Base-by-base conservation (phyloP, 805 yeast species). In the Wickerhamiella azymoides region DNA sequence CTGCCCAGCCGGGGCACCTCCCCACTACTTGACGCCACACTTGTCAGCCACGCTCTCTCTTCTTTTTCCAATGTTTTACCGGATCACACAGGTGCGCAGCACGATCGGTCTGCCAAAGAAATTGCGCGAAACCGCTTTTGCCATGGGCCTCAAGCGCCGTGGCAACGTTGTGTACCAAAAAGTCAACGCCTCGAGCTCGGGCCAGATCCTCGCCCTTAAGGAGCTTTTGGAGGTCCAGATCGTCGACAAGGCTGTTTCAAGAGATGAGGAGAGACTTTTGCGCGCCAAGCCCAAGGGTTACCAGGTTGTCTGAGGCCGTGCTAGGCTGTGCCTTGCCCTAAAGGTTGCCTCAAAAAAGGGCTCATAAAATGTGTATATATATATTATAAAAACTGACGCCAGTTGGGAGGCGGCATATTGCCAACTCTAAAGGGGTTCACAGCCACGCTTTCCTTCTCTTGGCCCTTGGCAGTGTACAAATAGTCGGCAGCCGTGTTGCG, bases 221-320 rank as follows among this genome's bases (percentile, higher is more conserved):
- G 96, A 89, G 62, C 68, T 89, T 47, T 88, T 89, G 8, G 74
- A 74, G 40, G 92, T 89, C 25, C 89, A 85, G 54, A 66, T 85
- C 32, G 77, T 80, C 10, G 79, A 77, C 38, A 64, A 68, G 25
- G 65, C 66, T 16, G 63, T 77, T 54, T 62, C 77, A 1, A 71
- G 69, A 45, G 61, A 63, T 14, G 71, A 82, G 57, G 65, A 62
- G 50, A 50, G 59, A 24, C 49, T 47, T n/a, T 46, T 60, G 32
- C 48, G 61, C 25, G 49, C 61, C 8, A 54, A 55, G 19, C 62
- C 61, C 16, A 46, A 52, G 19, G 64, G 65, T 9, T 61, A 53
- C 50, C 48, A 59, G n/a, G 61, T 42, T 28, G 45, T 60, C 5
- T 61, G 49, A 17, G 14, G 27, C 21, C 5, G 17, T 2, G 5